phyloP scores from a whole-genome alignment of 2,329 filamentous ascomycete species.

The Sporothrix humicola region DNA sequence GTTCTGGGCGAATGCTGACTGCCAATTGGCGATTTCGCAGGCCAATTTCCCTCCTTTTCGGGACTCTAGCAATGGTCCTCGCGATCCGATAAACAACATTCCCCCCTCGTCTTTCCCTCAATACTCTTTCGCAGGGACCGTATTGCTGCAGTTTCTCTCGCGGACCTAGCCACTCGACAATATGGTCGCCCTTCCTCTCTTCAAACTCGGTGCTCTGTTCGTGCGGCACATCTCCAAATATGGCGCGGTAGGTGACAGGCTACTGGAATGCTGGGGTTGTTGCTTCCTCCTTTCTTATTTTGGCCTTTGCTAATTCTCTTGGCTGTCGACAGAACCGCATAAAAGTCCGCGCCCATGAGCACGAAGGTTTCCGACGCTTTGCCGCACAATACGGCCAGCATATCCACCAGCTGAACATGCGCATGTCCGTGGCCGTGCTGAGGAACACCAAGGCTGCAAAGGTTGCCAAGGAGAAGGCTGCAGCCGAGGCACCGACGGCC shows the following conservation, averaged over 20 bases:
- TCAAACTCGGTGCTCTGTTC: conserved; percentile 69
- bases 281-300: not conserved
- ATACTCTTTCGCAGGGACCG: not conserved
- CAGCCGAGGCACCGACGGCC: conserved; percentile 67
- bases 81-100: conserved; percentile 12
- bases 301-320: conserved; percentile 10
- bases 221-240: conserved; percentile 72
- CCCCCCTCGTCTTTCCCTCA: not conserved
- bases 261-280: conserved; percentile 4
- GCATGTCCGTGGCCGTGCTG: conserved; percentile 63
- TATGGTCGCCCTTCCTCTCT: conserved; percentile 70
- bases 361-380: conserved; percentile 64
- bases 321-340: conserved; percentile 62
- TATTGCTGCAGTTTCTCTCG: not conserved
- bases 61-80: conserved; percentile 1
- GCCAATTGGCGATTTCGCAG: not conserved
- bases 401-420: conserved; percentile 72
- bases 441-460: conserved; percentile 63
- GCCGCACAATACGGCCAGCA: conserved; percentile 67
- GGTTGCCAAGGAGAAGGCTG: conserved; percentile 65
- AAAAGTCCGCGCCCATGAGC: conserved; percentile 69
- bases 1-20: conserved; percentile 1
- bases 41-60: not conserved
- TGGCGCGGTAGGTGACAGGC: conserved; percentile 61
- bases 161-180: conserved; percentile 14